These are phyloP conservation scores for Lindgomyces ingoldianus DNA, from an alignment of 495 filamentous ascomycete genomes.

Conservation along the genomic window DNA sequence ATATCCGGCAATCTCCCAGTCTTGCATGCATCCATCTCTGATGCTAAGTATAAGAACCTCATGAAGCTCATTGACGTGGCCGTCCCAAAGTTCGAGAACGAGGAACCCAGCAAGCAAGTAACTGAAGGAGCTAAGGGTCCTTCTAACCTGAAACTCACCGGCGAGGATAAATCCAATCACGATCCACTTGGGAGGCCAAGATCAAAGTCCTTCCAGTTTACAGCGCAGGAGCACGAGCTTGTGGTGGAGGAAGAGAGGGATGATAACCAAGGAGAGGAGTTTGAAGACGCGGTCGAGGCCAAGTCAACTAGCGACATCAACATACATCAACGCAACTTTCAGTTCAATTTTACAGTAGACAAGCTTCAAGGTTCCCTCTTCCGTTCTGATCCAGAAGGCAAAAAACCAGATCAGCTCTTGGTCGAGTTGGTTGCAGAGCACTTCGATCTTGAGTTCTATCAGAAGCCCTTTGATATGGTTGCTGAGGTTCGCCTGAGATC, in stretches of 20 bases:
- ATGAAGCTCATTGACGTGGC: constrained; percentile 97
- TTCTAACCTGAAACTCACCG: constrained; percentile 34
- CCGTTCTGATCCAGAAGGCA: constrained; percentile 77
- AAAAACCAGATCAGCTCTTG: constrained; percentile 74
- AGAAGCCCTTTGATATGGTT: constrained; percentile 86
- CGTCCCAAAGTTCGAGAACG: constrained; percentile 74
- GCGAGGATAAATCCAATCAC: constrained; percentile 39
- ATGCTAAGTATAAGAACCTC: constrained; percentile 91
- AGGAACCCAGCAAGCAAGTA: constrained; percentile 47
- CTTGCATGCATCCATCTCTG: constrained; percentile 85
- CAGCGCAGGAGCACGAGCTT: constrained; percentile 69
- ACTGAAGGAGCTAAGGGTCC: constrained; percentile 30
- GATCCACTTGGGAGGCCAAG: constrained; percentile 50
- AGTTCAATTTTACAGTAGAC: constrained; percentile 94
- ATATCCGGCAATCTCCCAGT: constrained; percentile 91
- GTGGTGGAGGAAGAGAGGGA: constrained; percentile 75
- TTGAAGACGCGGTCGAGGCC: constrained; percentile 63
- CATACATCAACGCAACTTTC: constrained; percentile 83
- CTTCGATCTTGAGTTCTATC: constrained; percentile 82
- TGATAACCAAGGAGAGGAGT: constrained; percentile 58
- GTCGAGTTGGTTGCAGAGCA: constrained; percentile 89
- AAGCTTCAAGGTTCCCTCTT: constrained; percentile 89
- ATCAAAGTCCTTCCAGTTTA: constrained; percentile 65
- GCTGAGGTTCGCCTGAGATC: constrained; percentile 85
- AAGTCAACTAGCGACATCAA: constrained; percentile 58